phyloP scores from a whole-genome alignment of 148 eudicot species.

The Chenopodium formosanum region DNA sequence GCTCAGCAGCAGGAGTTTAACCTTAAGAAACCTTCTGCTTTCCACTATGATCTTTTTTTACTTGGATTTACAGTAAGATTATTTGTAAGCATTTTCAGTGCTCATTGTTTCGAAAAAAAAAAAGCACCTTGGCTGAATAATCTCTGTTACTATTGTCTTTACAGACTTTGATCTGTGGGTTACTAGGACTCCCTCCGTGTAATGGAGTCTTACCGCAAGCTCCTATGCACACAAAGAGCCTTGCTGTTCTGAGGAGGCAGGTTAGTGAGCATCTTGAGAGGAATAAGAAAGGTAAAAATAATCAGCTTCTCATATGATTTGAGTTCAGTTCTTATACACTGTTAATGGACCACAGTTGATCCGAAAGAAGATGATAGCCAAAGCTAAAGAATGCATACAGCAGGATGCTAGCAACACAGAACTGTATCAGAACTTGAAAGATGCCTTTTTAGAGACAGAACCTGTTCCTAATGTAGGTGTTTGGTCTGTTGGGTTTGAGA shows the following conservation, averaged over 20 bases:
- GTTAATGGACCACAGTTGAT: slow-evolving; percentile 47
- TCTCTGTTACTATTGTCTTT: neutral
- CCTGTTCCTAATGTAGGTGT: slow-evolving; percentile 45
- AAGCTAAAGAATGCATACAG: slow-evolving; percentile 72
- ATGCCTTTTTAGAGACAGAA: slow-evolving; percentile 64
- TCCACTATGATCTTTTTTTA: slow-evolving; percentile 72
- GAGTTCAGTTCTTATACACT: neutral
- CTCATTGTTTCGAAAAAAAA: no score
- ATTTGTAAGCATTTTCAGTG: neutral
- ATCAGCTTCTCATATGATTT: neutral
- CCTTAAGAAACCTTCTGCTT: slow-evolving; percentile 81
- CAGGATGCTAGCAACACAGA: slow-evolving; percentile 55
- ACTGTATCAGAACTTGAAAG: slow-evolving; percentile 74
- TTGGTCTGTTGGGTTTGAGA: no score
- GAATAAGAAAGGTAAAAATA: neutral
- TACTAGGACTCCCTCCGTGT: slow-evolving; percentile 83
- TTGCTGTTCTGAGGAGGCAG: slow-evolving; percentile 76
- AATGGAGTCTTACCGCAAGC: slow-evolving; percentile 91
- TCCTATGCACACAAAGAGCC: slow-evolving; percentile 91
- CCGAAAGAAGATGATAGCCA: slow-evolving; percentile 66
- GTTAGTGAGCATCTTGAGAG: slow-evolving; percentile 31
- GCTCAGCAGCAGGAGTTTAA: slow-evolving; percentile 92
- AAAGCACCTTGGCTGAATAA: neutral
- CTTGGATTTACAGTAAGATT: slow-evolving; percentile 73
- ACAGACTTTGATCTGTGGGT: slow-evolving; percentile 77